Base-by-base conservation (phyloP, 2,329 filamentous ascomycete species). In the Ascochyta fabae region DNA sequence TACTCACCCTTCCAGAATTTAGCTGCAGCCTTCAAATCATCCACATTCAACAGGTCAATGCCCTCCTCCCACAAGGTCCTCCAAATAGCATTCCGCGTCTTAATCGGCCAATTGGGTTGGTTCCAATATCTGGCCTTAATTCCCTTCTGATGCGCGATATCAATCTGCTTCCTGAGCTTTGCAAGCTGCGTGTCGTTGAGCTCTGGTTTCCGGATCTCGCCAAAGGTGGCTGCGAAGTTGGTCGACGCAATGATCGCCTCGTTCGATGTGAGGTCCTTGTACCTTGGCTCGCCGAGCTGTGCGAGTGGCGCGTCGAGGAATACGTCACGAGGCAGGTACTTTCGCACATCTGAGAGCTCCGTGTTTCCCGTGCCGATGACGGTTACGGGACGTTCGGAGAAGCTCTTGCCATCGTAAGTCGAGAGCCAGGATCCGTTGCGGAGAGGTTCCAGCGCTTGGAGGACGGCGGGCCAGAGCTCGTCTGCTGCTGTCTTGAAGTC, bases 91-190 rank as follows among this genome's bases (percentile, higher is more conserved):
- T 71, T 71, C 31, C 86, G 74, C 22, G 80, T 82, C n/a, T 81
- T 79, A 26, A 88, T 73, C 7, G 69, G 69, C 77, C 81, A 88
- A 2, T 75, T 76, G 0, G 87, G 87, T 59, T 83, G 81, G 48
- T 86, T 83, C 86, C 86, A 89, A 65, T 88, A 89, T 52, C 87
- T 74, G 1, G 81, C 81, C 52, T 75, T 76, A 55, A 90, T 86
- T 0, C 86, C 86, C 65, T 80, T 84, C 13, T 71, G 75, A 61
- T 83, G 81, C 5, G 86, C 87, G 0, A 68, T 67, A 0, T 66
- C 68, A 16, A 89, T 78, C 71, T 88, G 86, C 9, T 60, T 67
- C 24, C 80, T 72, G 61, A 88, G 69, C 24, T 75, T 71, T n/a
- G 75, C 76, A 16, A 84, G 65, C 68, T 88, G 84, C 22, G 76